Evolutionary conservation across 371 early-diverging fungal species (phyloP), one percentile per base, ranked within the genome.

Genomic region (Nematocida parisii): DNA sequence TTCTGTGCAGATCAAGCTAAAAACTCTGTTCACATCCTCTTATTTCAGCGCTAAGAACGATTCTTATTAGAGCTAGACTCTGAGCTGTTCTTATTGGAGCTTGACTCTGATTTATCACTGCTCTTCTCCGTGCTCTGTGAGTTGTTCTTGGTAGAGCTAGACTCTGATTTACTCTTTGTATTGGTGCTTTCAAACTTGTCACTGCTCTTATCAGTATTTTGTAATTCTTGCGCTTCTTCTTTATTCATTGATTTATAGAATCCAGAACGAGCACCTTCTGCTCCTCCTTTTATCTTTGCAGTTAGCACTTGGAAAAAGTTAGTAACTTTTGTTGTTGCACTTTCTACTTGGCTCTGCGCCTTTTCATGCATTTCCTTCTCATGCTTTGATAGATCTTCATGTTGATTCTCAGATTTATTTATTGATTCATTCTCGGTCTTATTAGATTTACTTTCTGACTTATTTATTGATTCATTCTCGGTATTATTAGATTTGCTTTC

Each of bases 221-320:
- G n/a, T 54, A 15, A 13, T 15, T 54, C 54, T 55, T 71, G 58
- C 6, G 15, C 71, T 71, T 47, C 71, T 15, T n/a, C 3, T 56
- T 39, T 20, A 50, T 72, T 42, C 9, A 72, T 20, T n/a, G 72
- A 50, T n/a, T 72, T 72, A 20, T 57, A 33, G 42, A 72, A 27
- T 7, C 72, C 72, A 33, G 50, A 50, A 9, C 72, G 56, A 9
- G 58, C 20, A 1, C 72, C 72, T 33, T 72, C 58, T 15, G 72
- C 50, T 1, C 50, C 33, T 24, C 60, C 72, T n/a, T 54, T 56
- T 55, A 72, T 58, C 9, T 72, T 72, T 72, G 44, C 57, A 33
- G 27, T 42, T 13, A 33, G 42, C 11, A 45, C 39, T 45, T 33
- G 44, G 64, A 64, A 64, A 22, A 64, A 64, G 9, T 5, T 22